Evolutionary conservation across 164 flowering plant species (phyloP).

Genomic region (Euptelea pleiosperma): DNA sequence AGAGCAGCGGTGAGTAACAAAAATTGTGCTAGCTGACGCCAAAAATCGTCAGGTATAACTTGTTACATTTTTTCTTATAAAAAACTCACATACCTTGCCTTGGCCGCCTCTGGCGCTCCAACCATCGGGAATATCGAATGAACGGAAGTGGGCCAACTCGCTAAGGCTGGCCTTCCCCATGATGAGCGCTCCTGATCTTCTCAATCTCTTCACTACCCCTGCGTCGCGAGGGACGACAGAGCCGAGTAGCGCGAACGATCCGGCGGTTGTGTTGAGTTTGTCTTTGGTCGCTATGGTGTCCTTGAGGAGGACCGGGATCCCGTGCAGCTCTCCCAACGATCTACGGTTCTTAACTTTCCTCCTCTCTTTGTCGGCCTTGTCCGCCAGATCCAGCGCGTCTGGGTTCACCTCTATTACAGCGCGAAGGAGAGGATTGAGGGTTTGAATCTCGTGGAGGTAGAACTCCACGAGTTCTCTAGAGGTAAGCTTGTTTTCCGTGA

Average conservation of each 20-base stretch:
- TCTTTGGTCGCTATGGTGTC: slow-evolving; percentile 29
- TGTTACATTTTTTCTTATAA: no score
- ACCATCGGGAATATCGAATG: slow-evolving; percentile 6
- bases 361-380: slow-evolving; percentile 41
- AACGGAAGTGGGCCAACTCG: slow-evolving; percentile 20
- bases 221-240: slow-evolving; percentile 33
- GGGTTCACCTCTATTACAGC: slow-evolving; percentile 65
- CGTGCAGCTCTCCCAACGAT: not conserved
- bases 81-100: no score
- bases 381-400: slow-evolving; percentile 43
- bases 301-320: slow-evolving; percentile 31
- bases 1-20: no score
- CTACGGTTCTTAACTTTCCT: no score
- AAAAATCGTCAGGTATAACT: no score
- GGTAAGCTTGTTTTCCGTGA: no score
- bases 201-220: slow-evolving; percentile 30
- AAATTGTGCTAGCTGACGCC: no score
- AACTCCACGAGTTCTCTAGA: no score
- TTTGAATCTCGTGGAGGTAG: no score
- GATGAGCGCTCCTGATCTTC: slow-evolving; percentile 35
- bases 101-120: slow-evolving; percentile 40
- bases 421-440: no score
- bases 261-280: slow-evolving; percentile 26
- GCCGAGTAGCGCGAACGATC: slow-evolving; percentile 30
- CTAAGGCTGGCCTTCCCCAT: slow-evolving; percentile 35